Evolutionary conservation across 148 eudicot genomes (phyloP).

Genomic region (Rhododendron molle): DNA sequence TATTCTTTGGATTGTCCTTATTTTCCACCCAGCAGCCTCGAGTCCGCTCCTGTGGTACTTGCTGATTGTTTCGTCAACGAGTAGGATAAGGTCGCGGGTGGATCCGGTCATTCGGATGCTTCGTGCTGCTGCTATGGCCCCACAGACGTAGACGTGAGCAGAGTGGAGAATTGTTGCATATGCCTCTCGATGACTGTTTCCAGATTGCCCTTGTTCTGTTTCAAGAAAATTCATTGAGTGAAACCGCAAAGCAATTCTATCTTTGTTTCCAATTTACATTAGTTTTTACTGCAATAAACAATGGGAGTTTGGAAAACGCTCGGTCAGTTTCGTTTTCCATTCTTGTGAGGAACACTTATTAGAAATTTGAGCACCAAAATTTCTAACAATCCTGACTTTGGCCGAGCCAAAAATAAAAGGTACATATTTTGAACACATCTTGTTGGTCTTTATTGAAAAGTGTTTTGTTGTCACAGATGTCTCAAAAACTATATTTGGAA

Average conservation of each 20-base stretch:
- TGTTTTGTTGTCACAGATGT: not conserved
- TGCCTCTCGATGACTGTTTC: slow-evolving; percentile 54
- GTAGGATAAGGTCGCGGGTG: slow-evolving; percentile 65
- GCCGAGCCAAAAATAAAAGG: too few species aligned
- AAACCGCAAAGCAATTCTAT: not conserved
- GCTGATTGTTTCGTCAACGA: slow-evolving; percentile 68
- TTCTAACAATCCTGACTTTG: too few species aligned
- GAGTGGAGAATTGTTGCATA: slow-evolving; percentile 86
- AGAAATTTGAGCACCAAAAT: not conserved
- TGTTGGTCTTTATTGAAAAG: not conserved
- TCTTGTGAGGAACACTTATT: not conserved
- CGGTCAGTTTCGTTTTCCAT: not conserved
- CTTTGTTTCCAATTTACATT: not conserved
- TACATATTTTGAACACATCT: not conserved
- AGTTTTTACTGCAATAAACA: not conserved
- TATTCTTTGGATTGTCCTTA: slow-evolving; percentile 61
- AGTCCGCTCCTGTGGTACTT: slow-evolving; percentile 62
- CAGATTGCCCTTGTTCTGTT: slow-evolving; percentile 37
- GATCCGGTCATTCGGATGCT: slow-evolving; percentile 83
- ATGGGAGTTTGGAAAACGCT: not conserved
- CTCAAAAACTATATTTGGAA: too few species aligned
- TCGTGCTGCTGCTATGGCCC: slow-evolving; percentile 81
- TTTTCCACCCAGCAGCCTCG: slow-evolving; percentile 71
- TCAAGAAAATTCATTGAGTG: not conserved
- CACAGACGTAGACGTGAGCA: slow-evolving; percentile 70